Conservation (phyloP, 2,329 filamentous ascomycete genomes). For the Westerdykella sp. region DNA sequence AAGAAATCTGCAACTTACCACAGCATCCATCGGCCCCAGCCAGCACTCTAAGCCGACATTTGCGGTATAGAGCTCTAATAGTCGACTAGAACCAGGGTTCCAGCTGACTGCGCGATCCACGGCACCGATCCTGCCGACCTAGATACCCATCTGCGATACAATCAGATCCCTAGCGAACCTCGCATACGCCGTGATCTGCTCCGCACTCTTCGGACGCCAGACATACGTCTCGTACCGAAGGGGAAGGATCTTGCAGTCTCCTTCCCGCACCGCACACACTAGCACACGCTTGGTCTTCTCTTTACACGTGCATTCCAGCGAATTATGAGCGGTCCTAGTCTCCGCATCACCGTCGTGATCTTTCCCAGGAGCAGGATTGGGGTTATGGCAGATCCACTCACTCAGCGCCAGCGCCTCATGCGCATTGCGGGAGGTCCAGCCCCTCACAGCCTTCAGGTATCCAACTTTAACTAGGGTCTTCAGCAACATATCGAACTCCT, state of each 20-base stretch:
- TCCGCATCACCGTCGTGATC: too few relatives aligned
- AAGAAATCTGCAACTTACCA: too few relatives aligned
- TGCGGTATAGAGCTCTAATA: too few relatives aligned
- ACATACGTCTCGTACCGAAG: slow-evolving; percentile 1
- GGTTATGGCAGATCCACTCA: background rate
- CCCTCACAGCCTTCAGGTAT: background rate
- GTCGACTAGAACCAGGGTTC: too few relatives aligned
- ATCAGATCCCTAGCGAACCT: background rate
- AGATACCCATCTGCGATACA: background rate
- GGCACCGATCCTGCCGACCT: background rate
- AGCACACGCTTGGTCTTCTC: background rate
- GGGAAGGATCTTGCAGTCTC: background rate
- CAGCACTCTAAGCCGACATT: too few relatives aligned
- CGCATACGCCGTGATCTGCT: slow-evolving; percentile 1
- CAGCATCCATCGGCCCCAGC: too few relatives aligned
- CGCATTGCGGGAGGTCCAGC: background rate
- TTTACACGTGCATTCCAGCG: background rate
- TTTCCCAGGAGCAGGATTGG: background rate
- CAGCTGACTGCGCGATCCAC: background rate
- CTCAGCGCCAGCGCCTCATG: background rate
- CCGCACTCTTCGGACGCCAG: background rate
- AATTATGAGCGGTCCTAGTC: background rate
- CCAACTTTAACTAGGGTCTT: background rate
- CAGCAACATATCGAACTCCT: background rate
- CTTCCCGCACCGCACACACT: background rate